Evolutionary conservation across 352 stramenopile species (phyloP).

Genomic region (Pythium brachiatum): DNA sequence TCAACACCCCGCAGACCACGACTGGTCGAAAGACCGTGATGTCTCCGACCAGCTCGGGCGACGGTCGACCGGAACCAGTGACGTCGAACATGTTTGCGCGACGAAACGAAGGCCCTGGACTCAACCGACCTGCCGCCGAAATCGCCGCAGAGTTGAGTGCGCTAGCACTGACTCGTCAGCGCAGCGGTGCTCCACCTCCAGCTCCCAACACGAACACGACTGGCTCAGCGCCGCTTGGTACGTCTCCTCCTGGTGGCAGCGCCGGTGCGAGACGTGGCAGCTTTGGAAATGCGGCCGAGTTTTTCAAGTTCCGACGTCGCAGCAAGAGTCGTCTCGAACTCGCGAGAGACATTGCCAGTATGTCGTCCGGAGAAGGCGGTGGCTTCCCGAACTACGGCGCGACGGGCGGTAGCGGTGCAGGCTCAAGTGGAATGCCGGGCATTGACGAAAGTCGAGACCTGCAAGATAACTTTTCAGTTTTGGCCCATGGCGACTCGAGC

Average conservation of each 20-base stretch:
- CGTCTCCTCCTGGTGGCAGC: constrained; percentile 29
- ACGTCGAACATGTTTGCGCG: constrained; percentile 48
- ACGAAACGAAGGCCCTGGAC: constrained; percentile 25
- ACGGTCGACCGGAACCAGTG: constrained; percentile 7
- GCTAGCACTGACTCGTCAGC: constrained; percentile 43
- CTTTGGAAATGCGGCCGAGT: constrained; percentile 82
- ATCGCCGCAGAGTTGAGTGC: constrained; percentile 64
- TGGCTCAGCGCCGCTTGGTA: constrained; percentile 23
- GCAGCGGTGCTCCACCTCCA: constrained; percentile 30
- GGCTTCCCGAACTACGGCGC: constrained; percentile 59
- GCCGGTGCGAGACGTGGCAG: constrained; percentile 52
- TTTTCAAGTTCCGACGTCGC: constrained; percentile 84
- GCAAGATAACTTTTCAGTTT: constrained; percentile 40
- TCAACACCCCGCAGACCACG: constrained; percentile 78
- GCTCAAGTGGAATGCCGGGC: constrained; percentile 46
- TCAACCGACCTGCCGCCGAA: constrained; percentile 62
- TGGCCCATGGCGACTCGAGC: constrained; percentile 42
- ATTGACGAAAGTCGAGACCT: constrained; percentile 68
- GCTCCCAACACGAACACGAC: constrained; percentile 11
- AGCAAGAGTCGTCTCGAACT: constrained; percentile 84
- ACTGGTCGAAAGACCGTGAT: constrained; percentile 62
- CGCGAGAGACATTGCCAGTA: constrained; percentile 58
- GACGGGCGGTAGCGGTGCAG: constrained; percentile 19
- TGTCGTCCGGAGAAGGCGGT: constrained; percentile 38
- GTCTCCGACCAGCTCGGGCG: constrained; percentile 28